These are phyloP conservation scores for Ophiocordyceps australis DNA, from an alignment of 2,329 filamentous ascomycete genomes.

Conservation along the genomic window DNA sequence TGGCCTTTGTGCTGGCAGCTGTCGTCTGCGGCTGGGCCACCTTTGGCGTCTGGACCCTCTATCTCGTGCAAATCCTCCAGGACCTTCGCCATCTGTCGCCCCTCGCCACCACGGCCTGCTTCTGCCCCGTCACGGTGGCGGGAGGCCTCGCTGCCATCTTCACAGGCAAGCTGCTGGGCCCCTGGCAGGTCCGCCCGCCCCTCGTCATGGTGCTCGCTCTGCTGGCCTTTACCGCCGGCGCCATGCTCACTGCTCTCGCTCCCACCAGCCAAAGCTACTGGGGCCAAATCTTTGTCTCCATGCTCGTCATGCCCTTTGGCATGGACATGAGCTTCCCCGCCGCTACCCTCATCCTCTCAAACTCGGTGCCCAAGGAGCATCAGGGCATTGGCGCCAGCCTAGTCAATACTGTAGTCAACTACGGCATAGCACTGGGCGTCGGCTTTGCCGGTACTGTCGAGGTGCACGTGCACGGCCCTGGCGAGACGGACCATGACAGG, in stretches of 20 bases:
- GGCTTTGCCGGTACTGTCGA: conserved; percentile 50
- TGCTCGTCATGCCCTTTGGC: conserved; percentile 39
- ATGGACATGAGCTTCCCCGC: conserved; percentile 53
- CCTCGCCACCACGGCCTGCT: conserved; percentile 23
- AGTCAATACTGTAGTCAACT: conserved; percentile 49
- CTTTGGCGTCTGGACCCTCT: conserved; percentile 36
- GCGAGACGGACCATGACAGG: conserved; percentile 2
- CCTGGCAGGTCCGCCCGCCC: conserved; percentile 13
- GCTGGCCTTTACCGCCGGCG: conserved; percentile 21
- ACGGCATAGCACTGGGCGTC: conserved; percentile 45
- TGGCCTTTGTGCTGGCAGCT: conserved; percentile 37
- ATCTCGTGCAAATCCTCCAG: conserved; percentile 29
- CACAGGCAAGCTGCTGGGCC: conserved; percentile 22
- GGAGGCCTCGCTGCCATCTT: conserved; percentile 25
- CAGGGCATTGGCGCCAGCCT: conserved; percentile 31
- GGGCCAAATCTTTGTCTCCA: conserved; percentile 40
- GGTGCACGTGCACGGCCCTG: conserved; percentile 12
- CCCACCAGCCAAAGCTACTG: conserved; percentile 43
- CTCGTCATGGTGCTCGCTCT: conserved; percentile 25
- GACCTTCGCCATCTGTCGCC: conserved; percentile 21
- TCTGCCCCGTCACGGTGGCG: conserved; percentile 22
- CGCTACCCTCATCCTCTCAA: conserved; percentile 39
- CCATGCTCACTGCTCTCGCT: conserved; percentile 23
- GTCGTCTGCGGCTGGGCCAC: conserved; percentile 33
- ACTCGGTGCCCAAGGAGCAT: conserved; percentile 25